phyloP scores from a whole-genome alignment of 768 basidiomycete genomes.

The Tricholoma furcatifolium region DNA sequence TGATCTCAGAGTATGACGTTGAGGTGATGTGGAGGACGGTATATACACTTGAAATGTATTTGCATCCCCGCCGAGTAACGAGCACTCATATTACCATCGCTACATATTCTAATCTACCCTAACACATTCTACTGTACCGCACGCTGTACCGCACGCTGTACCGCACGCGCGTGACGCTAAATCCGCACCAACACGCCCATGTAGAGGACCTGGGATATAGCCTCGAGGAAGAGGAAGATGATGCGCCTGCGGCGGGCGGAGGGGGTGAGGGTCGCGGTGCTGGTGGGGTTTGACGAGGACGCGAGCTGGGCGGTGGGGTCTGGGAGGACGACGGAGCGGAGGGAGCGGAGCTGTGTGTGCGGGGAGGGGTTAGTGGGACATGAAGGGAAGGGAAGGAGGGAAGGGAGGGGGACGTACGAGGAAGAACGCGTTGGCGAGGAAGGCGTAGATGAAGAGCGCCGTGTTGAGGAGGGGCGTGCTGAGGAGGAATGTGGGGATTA shows the following conservation, averaged over 20 bases:
- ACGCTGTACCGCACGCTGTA: too few relatives aligned
- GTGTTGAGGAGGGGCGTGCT: conserved; percentile 63
- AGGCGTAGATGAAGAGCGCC: conserved; percentile 78
- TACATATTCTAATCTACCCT: too few relatives aligned
- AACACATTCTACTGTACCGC: not conserved
- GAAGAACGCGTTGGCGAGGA: conserved; percentile 92
- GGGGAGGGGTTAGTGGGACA: not conserved
- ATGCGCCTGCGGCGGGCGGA: conserved; percentile 81
- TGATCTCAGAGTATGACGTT: too few relatives aligned
- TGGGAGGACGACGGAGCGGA: conserved; percentile 70
- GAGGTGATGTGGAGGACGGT: too few relatives aligned
- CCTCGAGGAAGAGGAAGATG: conserved; percentile 86
- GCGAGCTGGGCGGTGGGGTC: conserved; percentile 53
- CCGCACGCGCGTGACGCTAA: too few relatives aligned
- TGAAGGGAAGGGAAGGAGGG: not conserved
- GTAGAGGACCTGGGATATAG: conserved; percentile 78
- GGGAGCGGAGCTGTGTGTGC: conserved; percentile 88
- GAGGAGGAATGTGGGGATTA: conserved; percentile 70
- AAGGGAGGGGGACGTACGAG: conserved; percentile 50
- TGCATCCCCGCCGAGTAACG: too few relatives aligned
- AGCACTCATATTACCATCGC: too few relatives aligned
- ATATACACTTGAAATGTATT: too few relatives aligned
- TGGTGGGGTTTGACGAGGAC: conserved; percentile 39
- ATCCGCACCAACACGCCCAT: conserved; percentile 80
- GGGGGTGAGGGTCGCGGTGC: conserved; percentile 64